Evolutionary conservation across 768 basidiomycete genomes (phyloP).

Genomic region (Lactarius deliciosus): DNA sequence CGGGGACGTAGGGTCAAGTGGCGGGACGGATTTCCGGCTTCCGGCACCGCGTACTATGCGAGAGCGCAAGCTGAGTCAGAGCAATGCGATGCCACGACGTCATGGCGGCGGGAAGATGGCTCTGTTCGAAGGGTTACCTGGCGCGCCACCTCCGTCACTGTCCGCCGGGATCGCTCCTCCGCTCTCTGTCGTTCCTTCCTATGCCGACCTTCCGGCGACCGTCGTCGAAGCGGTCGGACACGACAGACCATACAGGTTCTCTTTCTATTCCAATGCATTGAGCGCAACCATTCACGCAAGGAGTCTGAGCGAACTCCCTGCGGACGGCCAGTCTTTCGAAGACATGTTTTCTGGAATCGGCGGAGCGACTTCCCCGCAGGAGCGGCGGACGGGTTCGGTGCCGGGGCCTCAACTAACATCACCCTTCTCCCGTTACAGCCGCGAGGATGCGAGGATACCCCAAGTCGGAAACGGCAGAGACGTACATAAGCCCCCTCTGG

Average conservation of each 20-base stretch:
- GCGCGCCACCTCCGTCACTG: slow-evolving; percentile 48
- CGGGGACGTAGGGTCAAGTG: slow-evolving; percentile 30
- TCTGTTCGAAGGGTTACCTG: slow-evolving; percentile 66
- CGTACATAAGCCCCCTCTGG: slow-evolving; percentile 12
- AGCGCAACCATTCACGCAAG: slow-evolving; percentile 94
- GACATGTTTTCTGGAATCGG: slow-evolving; percentile 72
- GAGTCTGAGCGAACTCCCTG: slow-evolving; percentile 89
- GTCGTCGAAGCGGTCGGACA: slow-evolving; percentile 41
- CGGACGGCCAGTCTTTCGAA: slow-evolving; percentile 89
- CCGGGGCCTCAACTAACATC: slow-evolving; percentile 14
- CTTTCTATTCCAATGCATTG: slow-evolving; percentile 94
- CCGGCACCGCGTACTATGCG: slow-evolving; percentile 60
- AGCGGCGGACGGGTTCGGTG: slow-evolving; percentile 12
- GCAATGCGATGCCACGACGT: slow-evolving; percentile 63
- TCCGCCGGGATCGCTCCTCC: slow-evolving; percentile 29
- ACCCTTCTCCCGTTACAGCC: not conserved
- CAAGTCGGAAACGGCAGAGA: slow-evolving; percentile 11
- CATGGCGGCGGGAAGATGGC: slow-evolving; percentile 81
- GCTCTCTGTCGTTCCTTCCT: slow-evolving; percentile 44
- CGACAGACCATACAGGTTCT: slow-evolving; percentile 94
- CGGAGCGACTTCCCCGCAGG: slow-evolving; percentile 8
- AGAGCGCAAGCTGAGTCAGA: slow-evolving; percentile 87
- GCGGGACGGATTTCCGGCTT: slow-evolving; percentile 28
- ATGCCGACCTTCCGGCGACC: slow-evolving; percentile 38
- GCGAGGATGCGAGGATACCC: slow-evolving; percentile 3